Evolutionary conservation across 116 monocot genomes (phyloP).

Genomic region (Papilionanthe hybrid): DNA sequence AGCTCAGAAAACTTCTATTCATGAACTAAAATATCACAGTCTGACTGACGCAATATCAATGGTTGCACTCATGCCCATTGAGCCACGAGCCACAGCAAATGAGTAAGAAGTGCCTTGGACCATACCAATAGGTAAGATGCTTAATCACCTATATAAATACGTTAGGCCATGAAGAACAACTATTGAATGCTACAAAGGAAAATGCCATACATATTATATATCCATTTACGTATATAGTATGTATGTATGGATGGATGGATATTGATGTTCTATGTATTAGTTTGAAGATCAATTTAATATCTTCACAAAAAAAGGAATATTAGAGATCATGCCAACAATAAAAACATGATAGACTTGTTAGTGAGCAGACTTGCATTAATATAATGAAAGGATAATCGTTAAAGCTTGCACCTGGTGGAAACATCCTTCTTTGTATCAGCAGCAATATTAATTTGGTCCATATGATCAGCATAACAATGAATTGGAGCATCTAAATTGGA

Average conservation of each 20-base stretch:
- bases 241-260: not conserved
- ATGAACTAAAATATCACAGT: too few relatives aligned
- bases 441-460: constrained; percentile 13
- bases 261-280: not conserved
- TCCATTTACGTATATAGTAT: not conserved
- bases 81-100: not conserved
- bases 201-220: too few relatives aligned
- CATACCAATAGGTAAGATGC: too few relatives aligned
- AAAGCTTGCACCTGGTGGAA: constrained; percentile 28
- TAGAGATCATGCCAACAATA: not conserved
- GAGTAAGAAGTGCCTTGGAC: not conserved
- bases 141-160: too few relatives aligned
- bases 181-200: too few relatives aligned
- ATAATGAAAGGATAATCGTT: not conserved
- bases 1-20: not conserved
- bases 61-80: not conserved
- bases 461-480: constrained; percentile 25
- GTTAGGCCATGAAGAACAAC: too few relatives aligned
- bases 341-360: not conserved
- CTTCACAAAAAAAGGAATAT: not conserved
- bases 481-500: constrained; percentile 15
- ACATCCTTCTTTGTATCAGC: constrained; percentile 7
- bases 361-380: not conserved
- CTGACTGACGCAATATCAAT: not conserved
- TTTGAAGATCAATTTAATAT: not conserved